Base-by-base conservation (phyloP, 768 basidiomycete species). In the Saitozyma sp. region DNA sequence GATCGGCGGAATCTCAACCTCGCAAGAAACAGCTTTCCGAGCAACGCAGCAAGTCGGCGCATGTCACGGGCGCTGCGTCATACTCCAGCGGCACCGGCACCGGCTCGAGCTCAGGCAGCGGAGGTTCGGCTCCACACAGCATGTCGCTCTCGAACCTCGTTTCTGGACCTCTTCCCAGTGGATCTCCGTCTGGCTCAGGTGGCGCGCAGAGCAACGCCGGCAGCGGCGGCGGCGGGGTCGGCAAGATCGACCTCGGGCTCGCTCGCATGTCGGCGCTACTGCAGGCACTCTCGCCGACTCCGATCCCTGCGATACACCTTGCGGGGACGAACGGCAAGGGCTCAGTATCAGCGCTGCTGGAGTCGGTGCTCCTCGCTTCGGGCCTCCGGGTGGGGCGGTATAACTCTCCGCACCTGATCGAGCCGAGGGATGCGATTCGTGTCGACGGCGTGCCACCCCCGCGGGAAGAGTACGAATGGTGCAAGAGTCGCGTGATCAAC, bases 311-410 rank as follows among this genome's bases (percentile, higher is more conserved):
- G 0, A 83, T 90, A 42, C 96, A 99, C 73, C 84, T 98, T 61
- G 87, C 92, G 8, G 96, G 96, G 0, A 99, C 96, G 0, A 98
- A 99, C 79, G 95, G 95, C 9, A 99, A 98, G 79, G 96, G 96
- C 42, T 94, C 91, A 68, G 91, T 95, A 11, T 87, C 92, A 0
- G 88, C 88, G 6, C 82, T 92, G 42, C 78, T 96, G 10, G 86
- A 90, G 0, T 91, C 91, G 49, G 89, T 91, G 69, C 81, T 97
- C 8, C 74, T 76, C 6, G 79, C 83, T 6, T 83, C 87, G 7
- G 79, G 82, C 0, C 81, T 87, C n/a, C 78, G 82, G 0, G 82
- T 90, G 10, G 96, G 92, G 8, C 84, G 89, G 42, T 98, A 91
- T 84, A 98, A 94, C 78, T 90, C 87, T 65, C 96, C 96, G 0